Conservation (phyloP, 1,284 basidiomycete genomes). For the Mycosarcoma maydis region DNA sequence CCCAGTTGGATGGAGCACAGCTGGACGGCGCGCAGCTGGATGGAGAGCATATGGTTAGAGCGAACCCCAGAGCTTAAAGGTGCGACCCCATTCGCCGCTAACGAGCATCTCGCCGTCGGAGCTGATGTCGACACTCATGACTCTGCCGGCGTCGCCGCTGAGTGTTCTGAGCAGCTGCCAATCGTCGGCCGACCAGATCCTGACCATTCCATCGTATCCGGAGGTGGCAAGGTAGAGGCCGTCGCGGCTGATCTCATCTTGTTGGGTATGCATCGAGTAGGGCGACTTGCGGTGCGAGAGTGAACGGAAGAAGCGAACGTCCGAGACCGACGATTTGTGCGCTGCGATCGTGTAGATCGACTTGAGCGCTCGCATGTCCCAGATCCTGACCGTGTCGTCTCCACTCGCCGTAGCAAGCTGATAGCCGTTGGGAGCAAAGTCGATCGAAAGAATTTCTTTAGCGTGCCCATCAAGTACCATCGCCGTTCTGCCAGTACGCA, state of each 20-base stretch:
- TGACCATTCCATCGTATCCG: slow-evolving; percentile 94
- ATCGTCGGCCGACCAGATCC: slow-evolving; percentile 97
- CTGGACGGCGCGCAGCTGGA: too few relatives aligned
- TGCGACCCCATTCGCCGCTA: slow-evolving; percentile 57
- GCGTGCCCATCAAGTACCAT: slow-evolving; percentile 99
- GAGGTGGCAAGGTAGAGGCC: slow-evolving; percentile 92
- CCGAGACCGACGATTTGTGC: slow-evolving; percentile 91
- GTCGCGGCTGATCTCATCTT: slow-evolving; percentile 58
- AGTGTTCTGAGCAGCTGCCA: slow-evolving; percentile 91
- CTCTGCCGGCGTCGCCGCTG: slow-evolving; percentile 92
- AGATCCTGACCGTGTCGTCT: slow-evolving; percentile 97
- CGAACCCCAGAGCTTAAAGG: slow-evolving; percentile 56
- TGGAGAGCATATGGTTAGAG: too few relatives aligned
- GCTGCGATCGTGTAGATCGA: slow-evolving; percentile 96
- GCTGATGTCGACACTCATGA: slow-evolving; percentile 92
- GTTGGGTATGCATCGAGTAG: slow-evolving; percentile 35
- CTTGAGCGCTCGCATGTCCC: slow-evolving; percentile 93
- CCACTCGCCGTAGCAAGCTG: slow-evolving; percentile 96
- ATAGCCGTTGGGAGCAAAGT: slow-evolving; percentile 95
- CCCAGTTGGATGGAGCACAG: too few relatives aligned
- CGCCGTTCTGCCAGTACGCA: slow-evolving; percentile 90
- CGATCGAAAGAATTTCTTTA: slow-evolving; percentile 88
- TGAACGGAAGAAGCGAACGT: slow-evolving; percentile 87
- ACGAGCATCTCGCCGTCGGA: slow-evolving; percentile 51
- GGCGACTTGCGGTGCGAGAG: slow-evolving; percentile 12